Evolutionary conservation across 805 yeast species (phyloP).

Genomic region (Yarrowia sp.): DNA sequence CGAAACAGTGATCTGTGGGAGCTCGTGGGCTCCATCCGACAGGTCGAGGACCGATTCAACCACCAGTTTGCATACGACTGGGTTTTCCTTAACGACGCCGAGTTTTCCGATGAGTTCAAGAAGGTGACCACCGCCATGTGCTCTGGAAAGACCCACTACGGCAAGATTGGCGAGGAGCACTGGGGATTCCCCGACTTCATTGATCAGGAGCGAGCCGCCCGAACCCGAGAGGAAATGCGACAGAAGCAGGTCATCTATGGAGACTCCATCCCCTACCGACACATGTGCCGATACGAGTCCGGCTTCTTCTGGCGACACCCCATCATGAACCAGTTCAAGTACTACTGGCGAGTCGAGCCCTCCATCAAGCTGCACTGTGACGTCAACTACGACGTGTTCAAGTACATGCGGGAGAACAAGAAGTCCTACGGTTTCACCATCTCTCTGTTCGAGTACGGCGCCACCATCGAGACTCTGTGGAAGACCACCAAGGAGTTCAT

Average conservation of each 20-base stretch:
- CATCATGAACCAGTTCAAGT: constrained; percentile 70
- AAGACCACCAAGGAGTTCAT: constrained; percentile 69
- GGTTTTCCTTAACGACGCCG: constrained; percentile 88
- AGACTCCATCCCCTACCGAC: constrained; percentile 75
- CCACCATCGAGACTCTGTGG: constrained; percentile 83
- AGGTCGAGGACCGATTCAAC: constrained; percentile 83
- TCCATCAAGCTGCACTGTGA: constrained; percentile 76
- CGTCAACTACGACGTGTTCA: constrained; percentile 78
- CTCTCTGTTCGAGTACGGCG: constrained; percentile 69
- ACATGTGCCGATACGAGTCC: constrained; percentile 88
- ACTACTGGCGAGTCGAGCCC: constrained; percentile 96
- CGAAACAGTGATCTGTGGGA: constrained; percentile 68
- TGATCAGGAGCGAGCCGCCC: constrained; percentile 73
- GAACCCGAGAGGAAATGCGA: constrained; percentile 64
- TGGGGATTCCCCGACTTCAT: constrained; percentile 89
- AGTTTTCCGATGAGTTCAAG: constrained; percentile 75
- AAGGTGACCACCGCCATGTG: constrained; percentile 58
- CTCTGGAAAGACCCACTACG: constrained; percentile 75
- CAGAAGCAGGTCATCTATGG: constrained; percentile 71
- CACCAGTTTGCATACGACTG: constrained; percentile 80
- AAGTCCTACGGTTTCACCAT: constrained; percentile 80
- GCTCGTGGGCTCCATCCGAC: constrained; percentile 67
- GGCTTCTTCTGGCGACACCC: constrained; percentile 83
- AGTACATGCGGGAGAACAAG: constrained; percentile 76
- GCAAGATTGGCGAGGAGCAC: constrained; percentile 73